phyloP scores from a whole-genome alignment of 2,329 filamentous ascomycete genomes.

The Xylaria polymorpha region DNA sequence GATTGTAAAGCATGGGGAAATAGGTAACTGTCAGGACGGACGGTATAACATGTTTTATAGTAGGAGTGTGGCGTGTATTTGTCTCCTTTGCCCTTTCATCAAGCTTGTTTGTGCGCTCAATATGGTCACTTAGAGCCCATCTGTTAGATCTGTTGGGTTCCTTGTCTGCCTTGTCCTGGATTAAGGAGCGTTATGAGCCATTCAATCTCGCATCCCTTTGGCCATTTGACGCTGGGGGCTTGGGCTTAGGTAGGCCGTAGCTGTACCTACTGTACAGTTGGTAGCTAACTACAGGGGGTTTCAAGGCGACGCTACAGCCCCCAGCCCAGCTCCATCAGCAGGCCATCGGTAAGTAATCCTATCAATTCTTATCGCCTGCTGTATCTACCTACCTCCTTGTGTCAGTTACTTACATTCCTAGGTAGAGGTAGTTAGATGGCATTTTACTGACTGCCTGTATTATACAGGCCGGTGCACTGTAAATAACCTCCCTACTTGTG shows the following conservation, averaged over 20 bases:
- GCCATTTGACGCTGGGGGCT: not conserved
- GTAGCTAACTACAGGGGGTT: not conserved
- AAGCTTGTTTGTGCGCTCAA: not conserved
- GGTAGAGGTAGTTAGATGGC: too few relatives aligned
- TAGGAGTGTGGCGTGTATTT: not conserved
- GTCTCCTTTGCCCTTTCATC: not conserved
- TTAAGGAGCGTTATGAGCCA: not conserved
- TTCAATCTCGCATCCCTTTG: slow-evolving; percentile 7
- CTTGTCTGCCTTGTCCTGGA: not conserved
- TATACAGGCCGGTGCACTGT: too few relatives aligned
- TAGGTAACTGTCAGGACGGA: not conserved
- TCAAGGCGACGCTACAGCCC: too few relatives aligned
- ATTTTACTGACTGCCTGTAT: too few relatives aligned
- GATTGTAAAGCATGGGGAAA: not conserved
- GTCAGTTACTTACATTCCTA: too few relatives aligned
- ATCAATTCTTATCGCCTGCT: too few relatives aligned
- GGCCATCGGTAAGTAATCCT: not conserved
- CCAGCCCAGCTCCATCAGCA: not conserved
- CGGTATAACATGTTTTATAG: not conserved
- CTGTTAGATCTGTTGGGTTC: not conserved
- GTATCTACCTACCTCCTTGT: too few relatives aligned
- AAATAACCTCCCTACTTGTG: too few relatives aligned
- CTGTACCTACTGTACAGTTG: too few relatives aligned
- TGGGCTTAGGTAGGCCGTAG: too few relatives aligned
- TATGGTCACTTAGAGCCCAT: not conserved